Evolutionary conservation across 768 basidiomycete genomes (phyloP), one percentile per base, ranked within the genome.

Genomic region (Rhodotorula taiwanensis): DNA sequence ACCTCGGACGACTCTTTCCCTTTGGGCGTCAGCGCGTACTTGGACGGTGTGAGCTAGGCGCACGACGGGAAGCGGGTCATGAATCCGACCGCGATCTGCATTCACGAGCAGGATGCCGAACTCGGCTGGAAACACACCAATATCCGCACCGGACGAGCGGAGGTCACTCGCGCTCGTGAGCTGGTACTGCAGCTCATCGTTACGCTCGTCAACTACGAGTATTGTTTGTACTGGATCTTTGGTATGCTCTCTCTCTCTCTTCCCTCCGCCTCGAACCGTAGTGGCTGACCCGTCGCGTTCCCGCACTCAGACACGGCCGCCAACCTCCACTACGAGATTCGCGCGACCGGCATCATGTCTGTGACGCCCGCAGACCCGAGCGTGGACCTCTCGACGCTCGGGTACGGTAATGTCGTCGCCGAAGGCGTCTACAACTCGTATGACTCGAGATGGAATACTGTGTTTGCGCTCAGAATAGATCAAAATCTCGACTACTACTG

Each of bases 51-150:
- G n/a, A n/a, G n/a, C n/a, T n/a, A n/a, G n/a, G n/a, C 53, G 52
- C 14, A 60, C 30, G n/a, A 58, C 25, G 70, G 73, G 42, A 42
- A 64, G 31, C 62, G 64, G 1, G 52, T 52, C 41, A 51, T 30
- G 9, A 45, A 67, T 28, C 69, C 70, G 23, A 70, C 70, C 39
- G 69, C 71, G 21, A 67, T 75, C n/a, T 75, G 75, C 60, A 53
- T 73, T 16, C 74, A 75, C 57, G 74, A 60, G 52, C 49, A 51
- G 55, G 75, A 76, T 58, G 73, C 67, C 27, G 75, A 74, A 2
- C 64, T 76, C 47, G 56, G 62, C 6, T 73, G 70, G 64, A 76
- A 75, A 60, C 75, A 73, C 71, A 75, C 73, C 59, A 72, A 76
- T 66, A 71, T 67, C 66, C 62, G 74, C 43, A 72, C 73, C 15